Percentiles rank a stretch among this genome's conserved stretches.
These are phyloP conservation scores for Trametes maxima DNA, from an alignment of 768 basidiomycete genomes.

Conservation along the genomic window DNA sequence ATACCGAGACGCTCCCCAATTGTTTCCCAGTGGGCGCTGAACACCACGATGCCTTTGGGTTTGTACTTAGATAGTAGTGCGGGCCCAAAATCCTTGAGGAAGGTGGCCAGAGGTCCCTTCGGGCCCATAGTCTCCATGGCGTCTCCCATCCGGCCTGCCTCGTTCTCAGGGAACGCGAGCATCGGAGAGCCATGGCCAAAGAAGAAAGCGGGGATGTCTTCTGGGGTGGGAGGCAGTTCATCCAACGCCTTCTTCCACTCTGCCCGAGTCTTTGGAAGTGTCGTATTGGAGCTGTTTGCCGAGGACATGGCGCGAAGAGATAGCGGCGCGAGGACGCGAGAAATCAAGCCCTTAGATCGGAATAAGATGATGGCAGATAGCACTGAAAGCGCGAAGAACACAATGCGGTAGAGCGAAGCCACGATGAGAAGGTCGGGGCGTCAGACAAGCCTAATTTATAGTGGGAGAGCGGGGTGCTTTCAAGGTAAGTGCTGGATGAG, in stretches of 20 bases:
- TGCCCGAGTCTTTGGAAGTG: slow-evolving; percentile 39
- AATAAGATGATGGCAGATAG: slow-evolving; percentile 21
- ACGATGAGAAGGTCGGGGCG: not conserved
- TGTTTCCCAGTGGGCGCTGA: slow-evolving; percentile 86
- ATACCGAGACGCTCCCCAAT: slow-evolving; percentile 55
- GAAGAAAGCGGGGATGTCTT: slow-evolving; percentile 76
- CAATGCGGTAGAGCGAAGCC: not conserved
- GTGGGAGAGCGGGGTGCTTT: not conserved
- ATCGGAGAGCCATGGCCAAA: slow-evolving; percentile 71
- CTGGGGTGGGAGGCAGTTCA: slow-evolving; percentile 54
- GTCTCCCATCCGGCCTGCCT: slow-evolving; percentile 1
- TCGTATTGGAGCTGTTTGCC: slow-evolving; percentile 10
- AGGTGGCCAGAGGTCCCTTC: slow-evolving; percentile 55
- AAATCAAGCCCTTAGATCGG: slow-evolving; percentile 18
- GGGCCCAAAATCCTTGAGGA: slow-evolving; percentile 68
- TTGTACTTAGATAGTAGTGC: slow-evolving; percentile 67
- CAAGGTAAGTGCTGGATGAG: not conserved
- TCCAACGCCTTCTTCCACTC: slow-evolving; percentile 58
- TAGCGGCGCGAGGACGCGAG: slow-evolving; percentile 17
- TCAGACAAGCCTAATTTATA: not conserved
- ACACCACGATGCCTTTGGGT: slow-evolving; percentile 78
- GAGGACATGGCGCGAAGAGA: slow-evolving; percentile 22
- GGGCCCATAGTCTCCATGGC: slow-evolving; percentile 41
- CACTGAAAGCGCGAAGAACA: slow-evolving; percentile 13
- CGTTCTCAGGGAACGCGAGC: slow-evolving; percentile 42